A percentile compares a stretch with the other conserved stretches of the same genome.
These are phyloP conservation scores for Colletotrichum lindemuthianum DNA, from an alignment of 2,329 filamentous ascomycete genomes.

Conservation along the genomic window DNA sequence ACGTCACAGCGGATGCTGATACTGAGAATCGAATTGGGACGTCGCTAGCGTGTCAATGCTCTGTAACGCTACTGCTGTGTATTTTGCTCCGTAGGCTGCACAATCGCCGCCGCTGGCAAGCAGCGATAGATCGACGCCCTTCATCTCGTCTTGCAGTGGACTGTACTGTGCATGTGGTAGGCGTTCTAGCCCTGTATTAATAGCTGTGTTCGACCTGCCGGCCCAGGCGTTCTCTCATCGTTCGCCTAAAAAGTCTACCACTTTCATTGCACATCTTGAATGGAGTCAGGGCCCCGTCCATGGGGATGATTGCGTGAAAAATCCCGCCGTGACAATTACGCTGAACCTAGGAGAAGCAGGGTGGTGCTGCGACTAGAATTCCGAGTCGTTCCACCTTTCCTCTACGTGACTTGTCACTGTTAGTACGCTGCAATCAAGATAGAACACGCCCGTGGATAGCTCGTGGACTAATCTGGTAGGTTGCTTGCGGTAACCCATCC, in stretches of 20 bases:
- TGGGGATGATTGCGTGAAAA: slow-evolving; percentile 23
- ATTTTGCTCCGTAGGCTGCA: slow-evolving; percentile 8
- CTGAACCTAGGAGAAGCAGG: slow-evolving; percentile 1
- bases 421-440: background rate
- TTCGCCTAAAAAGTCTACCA: slow-evolving; percentile 27
- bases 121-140: slow-evolving; percentile 27
- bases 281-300: slow-evolving; percentile 1
- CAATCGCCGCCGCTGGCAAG: slow-evolving; percentile 1
- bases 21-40: slow-evolving; percentile 18
- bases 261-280: slow-evolving; percentile 20
- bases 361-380: slow-evolving; percentile 18
- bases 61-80: slow-evolving; percentile 14
- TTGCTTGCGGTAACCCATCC: slow-evolving; percentile 1
- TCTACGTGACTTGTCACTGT: background rate
- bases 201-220: slow-evolving; percentile 21
- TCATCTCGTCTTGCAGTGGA: background rate
- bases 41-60: slow-evolving; percentile 18
- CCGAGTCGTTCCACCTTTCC: slow-evolving; percentile 10
- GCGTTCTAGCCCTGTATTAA: background rate
- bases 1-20: slow-evolving; percentile 25
- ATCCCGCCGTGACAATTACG: slow-evolving; percentile 1
- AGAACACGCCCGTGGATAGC: slow-evolving; percentile 5
- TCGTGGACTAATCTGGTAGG: background rate
- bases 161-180: slow-evolving; percentile 15
- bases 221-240: slow-evolving; percentile 21